phyloP scores from a whole-genome alignment of 805 yeast genomes.

The Wickerhamomyces pijperi region DNA sequence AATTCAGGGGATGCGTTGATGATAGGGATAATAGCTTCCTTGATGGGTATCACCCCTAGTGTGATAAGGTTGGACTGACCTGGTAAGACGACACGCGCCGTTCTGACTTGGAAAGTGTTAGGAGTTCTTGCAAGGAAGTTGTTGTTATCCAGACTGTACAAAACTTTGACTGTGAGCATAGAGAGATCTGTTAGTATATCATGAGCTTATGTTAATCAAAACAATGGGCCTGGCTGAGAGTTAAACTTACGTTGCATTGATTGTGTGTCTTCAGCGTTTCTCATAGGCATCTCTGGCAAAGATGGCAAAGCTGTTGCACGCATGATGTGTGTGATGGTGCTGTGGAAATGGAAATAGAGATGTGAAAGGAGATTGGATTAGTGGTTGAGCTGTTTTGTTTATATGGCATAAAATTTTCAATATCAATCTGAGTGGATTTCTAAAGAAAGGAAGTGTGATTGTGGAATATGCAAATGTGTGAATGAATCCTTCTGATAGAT shows the following conservation, averaged over 20 bases:
- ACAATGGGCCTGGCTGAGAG: no score
- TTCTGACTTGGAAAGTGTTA: conserved; percentile 24
- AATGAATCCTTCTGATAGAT: no score
- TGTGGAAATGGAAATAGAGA: no score
- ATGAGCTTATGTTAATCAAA: background rate
- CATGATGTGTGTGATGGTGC: conserved; percentile 8
- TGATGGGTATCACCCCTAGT: conserved; percentile 30
- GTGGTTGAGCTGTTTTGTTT: no score
- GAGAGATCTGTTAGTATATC: conserved; percentile 1
- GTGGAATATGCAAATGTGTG: no score
- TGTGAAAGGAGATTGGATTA: no score
- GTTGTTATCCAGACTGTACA: conserved; percentile 32
- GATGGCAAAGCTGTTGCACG: conserved; percentile 22
- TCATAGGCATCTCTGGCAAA: conserved; percentile 18
- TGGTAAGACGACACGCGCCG: conserved; percentile 32
- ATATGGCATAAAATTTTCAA: no score
- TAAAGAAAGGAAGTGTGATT: no score
- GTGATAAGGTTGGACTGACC: conserved; percentile 31
- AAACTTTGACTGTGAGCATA: conserved; percentile 20
- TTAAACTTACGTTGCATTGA: conserved; percentile 15
- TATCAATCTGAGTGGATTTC: no score
- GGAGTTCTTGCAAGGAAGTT: conserved; percentile 31
- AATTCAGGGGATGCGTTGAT: conserved; percentile 36
- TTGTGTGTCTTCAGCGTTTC: conserved; percentile 7
- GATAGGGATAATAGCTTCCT: conserved; percentile 33